A percentile compares a stretch with the other conserved stretches of the same genome.
phyloP scores from a whole-genome alignment of 495 filamentous ascomycete genomes.

The Neurospora sp. region DNA sequence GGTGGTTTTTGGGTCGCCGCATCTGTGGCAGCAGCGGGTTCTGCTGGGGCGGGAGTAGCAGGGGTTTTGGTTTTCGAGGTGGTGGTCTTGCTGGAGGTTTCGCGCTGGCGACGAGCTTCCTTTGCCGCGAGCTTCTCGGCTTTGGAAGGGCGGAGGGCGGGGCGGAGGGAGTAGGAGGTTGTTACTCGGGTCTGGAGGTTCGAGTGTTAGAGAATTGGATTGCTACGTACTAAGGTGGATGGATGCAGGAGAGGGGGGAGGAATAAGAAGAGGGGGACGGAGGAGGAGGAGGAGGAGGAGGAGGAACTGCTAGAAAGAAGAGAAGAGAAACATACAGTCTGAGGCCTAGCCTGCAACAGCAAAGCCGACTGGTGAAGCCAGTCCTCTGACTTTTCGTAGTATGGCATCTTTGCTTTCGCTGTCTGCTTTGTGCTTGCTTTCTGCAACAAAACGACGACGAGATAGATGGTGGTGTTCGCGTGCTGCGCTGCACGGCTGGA shows the following conservation, averaged over 20 bases:
- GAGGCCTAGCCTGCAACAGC: conserved; percentile 37
- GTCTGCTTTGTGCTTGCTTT: neutral
- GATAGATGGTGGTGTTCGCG: neutral
- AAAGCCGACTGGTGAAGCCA: conserved; percentile 42
- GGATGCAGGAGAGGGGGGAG: neutral
- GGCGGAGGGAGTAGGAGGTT: conserved; percentile 69
- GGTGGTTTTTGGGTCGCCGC: conserved; percentile 11
- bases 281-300: neutral
- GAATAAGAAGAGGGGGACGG: neutral
- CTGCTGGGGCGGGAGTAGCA: neutral
- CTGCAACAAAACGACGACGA: neutral
- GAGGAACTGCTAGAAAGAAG: neutral
- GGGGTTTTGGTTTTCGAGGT: neutral
- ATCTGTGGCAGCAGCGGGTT: conserved; percentile 12
- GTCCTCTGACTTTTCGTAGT: conserved; percentile 43
- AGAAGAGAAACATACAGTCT: conserved; percentile 25
- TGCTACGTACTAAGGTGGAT: neutral
- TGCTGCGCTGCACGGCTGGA: neutral
- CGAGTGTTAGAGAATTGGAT: neutral
- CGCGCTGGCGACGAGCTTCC: neutral
- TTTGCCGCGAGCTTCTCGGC: conserved; percentile 9
- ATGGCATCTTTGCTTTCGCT: conserved; percentile 32
- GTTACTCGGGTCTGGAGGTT: conserved; percentile 61
- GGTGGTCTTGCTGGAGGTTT: conserved; percentile 2
- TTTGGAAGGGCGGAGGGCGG: conserved; percentile 20